Evolutionary conservation across 2,329 filamentous ascomycete species (phyloP), one percentile per base, ranked within the genome.

Genomic region (Colletotrichum truncatum): DNA sequence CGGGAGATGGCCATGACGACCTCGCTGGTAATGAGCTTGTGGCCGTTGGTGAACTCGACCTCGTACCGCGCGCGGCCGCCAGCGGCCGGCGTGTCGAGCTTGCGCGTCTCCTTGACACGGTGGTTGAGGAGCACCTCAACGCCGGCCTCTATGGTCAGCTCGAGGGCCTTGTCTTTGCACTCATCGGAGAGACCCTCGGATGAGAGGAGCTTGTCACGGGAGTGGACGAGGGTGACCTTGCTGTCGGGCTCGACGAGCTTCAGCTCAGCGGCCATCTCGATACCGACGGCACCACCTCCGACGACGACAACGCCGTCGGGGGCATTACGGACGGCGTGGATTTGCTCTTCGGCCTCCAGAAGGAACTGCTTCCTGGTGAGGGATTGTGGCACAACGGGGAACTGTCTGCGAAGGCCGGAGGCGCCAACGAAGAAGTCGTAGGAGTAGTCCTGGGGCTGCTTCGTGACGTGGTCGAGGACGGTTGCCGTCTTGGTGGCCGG

Each of bases 221-320:
- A 94, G 74, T 95, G 93, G 4, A 93, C 86, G 2, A 96, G 84
- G 1, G 88, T 92, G n/a, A 95, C 89, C 39, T 85, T 85, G 57
- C 88, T 80, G 10, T 85, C 72, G 0, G 93, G 91, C 66, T 90
- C 84, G 23, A 89, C 80, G 46, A 86, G 75, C 77, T 94, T 94
- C 57, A 94, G 81, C 78, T 96, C 92, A 2, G 91, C 88, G 0
- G 93, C 91, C 84, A 95, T 93, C 75, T 95, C 92, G 58, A 94
- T 89, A 8, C 93, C 93, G 1, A 94, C 92, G 6, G 92, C 93
- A 52, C 91, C 85, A 68, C 92, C 92, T 16, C 92, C 92, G n/a
- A 95, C 88, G 21, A 95, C 83, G 0, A 92, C 85, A 1, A 94
- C 86, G 1, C 86, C 88, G 18, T 87, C 80, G 4, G 75, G 78